A percentile compares a stretch with the other conserved stretches of the same genome.
Conservation (phyloP, 208 protist genomes). For the Wallacemonas sp. region DNA sequence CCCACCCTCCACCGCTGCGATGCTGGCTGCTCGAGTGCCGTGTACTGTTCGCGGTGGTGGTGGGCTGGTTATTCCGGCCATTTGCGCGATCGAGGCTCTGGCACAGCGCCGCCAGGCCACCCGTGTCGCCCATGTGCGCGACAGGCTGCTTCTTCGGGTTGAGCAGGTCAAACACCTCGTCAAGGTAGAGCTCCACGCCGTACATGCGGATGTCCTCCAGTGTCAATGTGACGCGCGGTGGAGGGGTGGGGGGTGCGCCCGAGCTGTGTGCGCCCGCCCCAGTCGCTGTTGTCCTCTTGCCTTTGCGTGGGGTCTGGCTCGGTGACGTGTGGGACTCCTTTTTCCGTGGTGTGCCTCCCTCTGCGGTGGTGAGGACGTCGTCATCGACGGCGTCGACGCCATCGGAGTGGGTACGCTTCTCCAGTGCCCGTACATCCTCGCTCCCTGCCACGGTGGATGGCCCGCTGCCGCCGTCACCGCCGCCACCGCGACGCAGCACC, state of each 20-base stretch:
- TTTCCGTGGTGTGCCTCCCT: not conserved
- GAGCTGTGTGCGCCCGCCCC: conserved; percentile 3
- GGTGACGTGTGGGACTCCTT: not conserved
- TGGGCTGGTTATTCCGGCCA: too few relatives aligned
- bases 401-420: too few relatives aligned
- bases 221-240: conserved; percentile 28
- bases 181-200: conserved; percentile 87
- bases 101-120: conserved; percentile 67
- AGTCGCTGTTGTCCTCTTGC: not conserved
- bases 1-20: conserved; percentile 1
- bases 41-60: conserved; percentile 8
- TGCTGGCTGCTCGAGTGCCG: conserved; percentile 19
- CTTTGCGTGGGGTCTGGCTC: not conserved
- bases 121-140: conserved; percentile 58
- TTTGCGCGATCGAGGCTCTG: conserved; percentile 58
- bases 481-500: conserved; percentile 24
- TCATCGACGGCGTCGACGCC: not conserved
- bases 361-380: not conserved
- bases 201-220: conserved; percentile 76
- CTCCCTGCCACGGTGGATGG: not conserved
- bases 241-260: not conserved
- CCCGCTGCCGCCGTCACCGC: not conserved
- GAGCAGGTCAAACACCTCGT: conserved; percentile 78
- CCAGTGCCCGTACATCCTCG: too few relatives aligned
- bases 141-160: conserved; percentile 72